Evolutionary conservation across 2,329 filamentous ascomycete genomes (phyloP), one percentile per base, ranked within the genome.

Genomic region (Trichoderma koningii): DNA sequence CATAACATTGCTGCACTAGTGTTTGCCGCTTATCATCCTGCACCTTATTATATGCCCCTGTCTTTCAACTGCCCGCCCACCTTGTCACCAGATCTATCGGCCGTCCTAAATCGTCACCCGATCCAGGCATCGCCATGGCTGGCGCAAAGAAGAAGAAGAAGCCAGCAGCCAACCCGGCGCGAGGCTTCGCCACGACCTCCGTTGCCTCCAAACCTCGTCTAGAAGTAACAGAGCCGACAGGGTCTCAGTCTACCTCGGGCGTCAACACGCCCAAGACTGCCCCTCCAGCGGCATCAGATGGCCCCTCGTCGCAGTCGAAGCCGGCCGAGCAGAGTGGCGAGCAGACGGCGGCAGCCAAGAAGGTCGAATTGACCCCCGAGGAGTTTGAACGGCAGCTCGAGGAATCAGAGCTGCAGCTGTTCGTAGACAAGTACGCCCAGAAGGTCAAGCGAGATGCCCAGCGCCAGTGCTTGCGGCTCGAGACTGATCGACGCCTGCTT

Each of bases 161-260:
- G 85, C 84, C 90, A 63, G 86, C 87, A 28, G 86, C 89, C 38
- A 98, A 97, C 77, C 92, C 93, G 66, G 92, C 93, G 45, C 85
- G 95, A 76, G 95, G 93, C 19, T 96, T 97, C 79, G 92, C 94
- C 69, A 99, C 95, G 5, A 96, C 92, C 14, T 98, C 94, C 1
- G 85, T 96, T 66, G 92, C 93, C 50, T 96, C 92, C 26, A 96
- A 93, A 71, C 83, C 87, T 9, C 85, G 91, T 74, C 82, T 85
- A 52, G 92, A 94, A 66, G 74, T 73, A 47, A 69, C 75, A 56
- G 80, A 82, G 67, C 67, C 73, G 66, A 67, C 73, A 60, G 77
- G 77, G 44, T 66, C 70, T 63, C 73, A 72, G 52, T 60, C 70
- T 55, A 63, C 65, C 51, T 57, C 66, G 3, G 56, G 66, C 47